These are phyloP conservation scores for Endothia cerciana DNA, from an alignment of 2,329 filamentous ascomycete species.

Conservation along the genomic window DNA sequence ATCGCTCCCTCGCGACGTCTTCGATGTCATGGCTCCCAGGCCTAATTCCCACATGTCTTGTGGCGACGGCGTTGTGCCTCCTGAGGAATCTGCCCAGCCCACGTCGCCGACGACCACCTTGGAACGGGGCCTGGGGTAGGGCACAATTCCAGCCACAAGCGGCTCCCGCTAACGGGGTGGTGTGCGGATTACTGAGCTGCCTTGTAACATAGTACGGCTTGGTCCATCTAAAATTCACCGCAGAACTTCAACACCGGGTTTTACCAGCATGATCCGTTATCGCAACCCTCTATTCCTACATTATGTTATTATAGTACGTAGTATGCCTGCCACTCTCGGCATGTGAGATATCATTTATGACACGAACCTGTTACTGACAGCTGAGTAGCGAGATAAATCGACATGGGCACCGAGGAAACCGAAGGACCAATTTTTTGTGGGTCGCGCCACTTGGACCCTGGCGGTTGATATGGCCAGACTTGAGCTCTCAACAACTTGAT, in stretches of 20 bases:
- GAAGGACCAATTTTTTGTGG: slow-evolving; percentile 16
- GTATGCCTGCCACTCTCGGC: neutral
- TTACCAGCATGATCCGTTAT: neutral
- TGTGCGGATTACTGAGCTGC: neutral
- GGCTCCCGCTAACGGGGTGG: neutral
- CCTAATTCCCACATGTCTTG: neutral
- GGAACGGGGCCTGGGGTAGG: neutral
- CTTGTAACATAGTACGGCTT: too few species aligned
- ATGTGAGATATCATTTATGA: slow-evolving; percentile 7
- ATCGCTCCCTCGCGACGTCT: slow-evolving; percentile 6
- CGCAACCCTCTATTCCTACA: neutral
- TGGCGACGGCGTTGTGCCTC: neutral
- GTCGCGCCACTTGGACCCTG: slow-evolving; percentile 11
- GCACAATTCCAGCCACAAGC: neutral
- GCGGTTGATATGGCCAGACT: slow-evolving; percentile 19
- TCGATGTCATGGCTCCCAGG: neutral
- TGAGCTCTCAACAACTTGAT: slow-evolving; percentile 9
- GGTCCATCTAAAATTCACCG: slow-evolving; percentile 19
- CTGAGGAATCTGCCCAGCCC: neutral
- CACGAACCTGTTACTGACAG: neutral
- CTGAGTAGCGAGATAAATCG: neutral
- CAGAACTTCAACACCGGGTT: slow-evolving; percentile 10
- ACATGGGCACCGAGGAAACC: slow-evolving; percentile 12
- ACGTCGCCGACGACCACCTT: neutral
- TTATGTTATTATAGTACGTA: neutral